phyloP scores from a whole-genome alignment of 2,329 filamentous ascomycete genomes.

The Talaromyces sp. region DNA sequence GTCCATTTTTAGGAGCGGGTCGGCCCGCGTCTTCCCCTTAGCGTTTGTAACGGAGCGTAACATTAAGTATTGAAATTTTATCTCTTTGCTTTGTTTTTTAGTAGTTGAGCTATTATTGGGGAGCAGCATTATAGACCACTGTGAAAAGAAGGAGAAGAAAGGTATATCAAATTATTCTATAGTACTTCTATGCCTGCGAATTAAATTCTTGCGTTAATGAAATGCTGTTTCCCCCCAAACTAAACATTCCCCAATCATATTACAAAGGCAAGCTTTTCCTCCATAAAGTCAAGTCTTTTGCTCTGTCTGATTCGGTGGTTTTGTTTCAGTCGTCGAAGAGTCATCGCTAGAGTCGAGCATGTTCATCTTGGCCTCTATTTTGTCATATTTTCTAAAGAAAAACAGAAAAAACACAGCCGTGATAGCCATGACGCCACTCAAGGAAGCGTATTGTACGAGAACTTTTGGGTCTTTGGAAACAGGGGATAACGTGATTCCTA shows the following conservation, averaged over 20 bases:
- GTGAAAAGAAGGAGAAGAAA: not conserved
- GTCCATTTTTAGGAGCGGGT: not conserved
- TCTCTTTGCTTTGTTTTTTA: not conserved
- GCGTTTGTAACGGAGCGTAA: not conserved
- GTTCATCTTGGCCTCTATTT: conserved; percentile 16
- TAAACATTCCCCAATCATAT: not conserved
- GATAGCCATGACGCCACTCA: conserved; percentile 11
- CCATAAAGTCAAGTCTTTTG: not conserved
- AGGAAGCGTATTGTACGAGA: conserved; percentile 12
- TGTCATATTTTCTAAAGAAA: conserved; percentile 15
- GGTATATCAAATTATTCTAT: not conserved
- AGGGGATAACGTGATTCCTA: conserved; percentile 14
- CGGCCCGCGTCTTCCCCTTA: not conserved
- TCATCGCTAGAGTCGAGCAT: not conserved
- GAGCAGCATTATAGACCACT: not conserved
- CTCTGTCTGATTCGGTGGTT: not conserved
- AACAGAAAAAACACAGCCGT: conserved; percentile 4
- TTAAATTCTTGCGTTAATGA: not conserved
- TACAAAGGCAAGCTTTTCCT: not conserved
- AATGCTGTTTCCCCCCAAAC: not conserved
- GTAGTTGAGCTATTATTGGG: not conserved
- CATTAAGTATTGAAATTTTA: not conserved
- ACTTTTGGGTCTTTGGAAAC: conserved; percentile 13
- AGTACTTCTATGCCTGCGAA: not conserved
- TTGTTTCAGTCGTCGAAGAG: not conserved